Conservation (phyloP, 805 yeast genomes). For the Kurtzmaniella cleridarum region DNA sequence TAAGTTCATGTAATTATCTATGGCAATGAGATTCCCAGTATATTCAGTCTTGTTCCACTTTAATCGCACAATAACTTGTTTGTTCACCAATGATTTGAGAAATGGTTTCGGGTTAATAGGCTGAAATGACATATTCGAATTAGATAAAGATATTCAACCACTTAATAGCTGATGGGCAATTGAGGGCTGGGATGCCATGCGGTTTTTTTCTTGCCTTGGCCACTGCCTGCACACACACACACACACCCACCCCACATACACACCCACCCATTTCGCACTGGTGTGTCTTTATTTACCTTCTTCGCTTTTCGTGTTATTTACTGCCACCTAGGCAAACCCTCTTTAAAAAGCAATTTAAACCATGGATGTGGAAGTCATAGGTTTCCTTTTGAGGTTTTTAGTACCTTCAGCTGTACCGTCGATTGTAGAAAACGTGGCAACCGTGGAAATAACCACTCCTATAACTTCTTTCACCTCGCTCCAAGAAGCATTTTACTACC, state of each 20-base stretch:
- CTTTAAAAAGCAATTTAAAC: constrained; percentile 15
- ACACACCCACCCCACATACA: too few relatives aligned
- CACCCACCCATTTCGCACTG: too few relatives aligned
- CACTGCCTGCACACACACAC: too few relatives aligned
- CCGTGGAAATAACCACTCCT: constrained; percentile 67
- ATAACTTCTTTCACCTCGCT: constrained; percentile 57
- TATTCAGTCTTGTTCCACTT: constrained; percentile 92
- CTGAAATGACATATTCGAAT: constrained; percentile 30
- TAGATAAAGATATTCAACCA: too few relatives aligned
- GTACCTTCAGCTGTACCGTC: constrained; percentile 32
- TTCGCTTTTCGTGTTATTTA: too few relatives aligned
- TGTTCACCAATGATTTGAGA: constrained; percentile 66
- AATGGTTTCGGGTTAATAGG: constrained; percentile 92
- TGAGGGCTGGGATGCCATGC: too few relatives aligned
- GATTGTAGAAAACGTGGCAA: constrained; percentile 20
- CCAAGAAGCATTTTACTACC: constrained; percentile 46
- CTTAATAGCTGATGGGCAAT: too few relatives aligned
- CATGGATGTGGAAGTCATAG: constrained; percentile 17
- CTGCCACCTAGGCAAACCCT: too few relatives aligned
- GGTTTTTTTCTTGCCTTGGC: too few relatives aligned
- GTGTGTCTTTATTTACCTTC: too few relatives aligned
- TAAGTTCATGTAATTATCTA: constrained; percentile 90
- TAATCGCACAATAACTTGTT: constrained; percentile 67
- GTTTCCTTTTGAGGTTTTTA: constrained; percentile 28
- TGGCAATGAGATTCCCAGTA: constrained; percentile 67